Percentiles rank a stretch among this genome's conserved stretches.
Conservation (phyloP, 176 grass and related monocot genomes). For the Ampelocalamus luodianensis region DNA sequence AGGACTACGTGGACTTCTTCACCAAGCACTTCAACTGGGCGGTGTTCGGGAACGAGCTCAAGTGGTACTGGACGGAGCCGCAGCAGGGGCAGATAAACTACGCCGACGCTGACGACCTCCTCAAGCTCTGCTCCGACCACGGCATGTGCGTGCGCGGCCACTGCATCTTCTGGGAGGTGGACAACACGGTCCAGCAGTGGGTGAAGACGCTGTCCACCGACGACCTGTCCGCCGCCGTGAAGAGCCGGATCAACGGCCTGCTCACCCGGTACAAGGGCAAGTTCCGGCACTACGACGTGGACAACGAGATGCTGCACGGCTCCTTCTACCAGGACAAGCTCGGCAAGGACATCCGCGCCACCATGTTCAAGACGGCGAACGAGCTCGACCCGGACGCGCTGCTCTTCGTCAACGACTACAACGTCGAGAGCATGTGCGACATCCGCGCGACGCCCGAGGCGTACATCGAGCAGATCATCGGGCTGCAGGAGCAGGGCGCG, state of each 20-base stretch:
- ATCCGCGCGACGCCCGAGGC: constrained; percentile 52
- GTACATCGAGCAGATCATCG: constrained; percentile 76
- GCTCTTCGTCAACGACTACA: constrained; percentile 97
- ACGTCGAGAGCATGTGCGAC: constrained; percentile 75
- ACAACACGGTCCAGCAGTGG: constrained; percentile 69
- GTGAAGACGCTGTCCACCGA: constrained; percentile 54
- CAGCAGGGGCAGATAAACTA: constrained; percentile 71
- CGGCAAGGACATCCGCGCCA: constrained; percentile 56
- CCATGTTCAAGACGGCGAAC: constrained; percentile 67
- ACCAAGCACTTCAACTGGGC: constrained; percentile 88
- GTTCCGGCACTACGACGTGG: constrained; percentile 86
- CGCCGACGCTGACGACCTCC: constrained; percentile 79
- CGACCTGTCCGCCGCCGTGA: constrained; percentile 63
- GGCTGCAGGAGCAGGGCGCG: constrained; percentile 79
- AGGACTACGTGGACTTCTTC: constrained; percentile 87
- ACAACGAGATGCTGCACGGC: constrained; percentile 95
- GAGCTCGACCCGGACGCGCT: constrained; percentile 67
- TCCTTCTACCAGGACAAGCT: constrained; percentile 92
- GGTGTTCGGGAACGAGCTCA: constrained; percentile 93
- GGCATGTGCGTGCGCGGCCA: constrained; percentile 67
- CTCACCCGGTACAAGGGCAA: constrained; percentile 80
- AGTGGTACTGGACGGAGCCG: constrained; percentile 97
- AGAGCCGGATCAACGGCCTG: constrained; percentile 54
- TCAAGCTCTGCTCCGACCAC: constrained; percentile 78
- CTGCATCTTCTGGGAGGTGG: constrained; percentile 97